A percentile compares a stretch with the other conserved stretches of the same genome.
Evolutionary conservation across 2,329 filamentous ascomycete genomes (phyloP).

Genomic region (Scedosporium aurantiacum): DNA sequence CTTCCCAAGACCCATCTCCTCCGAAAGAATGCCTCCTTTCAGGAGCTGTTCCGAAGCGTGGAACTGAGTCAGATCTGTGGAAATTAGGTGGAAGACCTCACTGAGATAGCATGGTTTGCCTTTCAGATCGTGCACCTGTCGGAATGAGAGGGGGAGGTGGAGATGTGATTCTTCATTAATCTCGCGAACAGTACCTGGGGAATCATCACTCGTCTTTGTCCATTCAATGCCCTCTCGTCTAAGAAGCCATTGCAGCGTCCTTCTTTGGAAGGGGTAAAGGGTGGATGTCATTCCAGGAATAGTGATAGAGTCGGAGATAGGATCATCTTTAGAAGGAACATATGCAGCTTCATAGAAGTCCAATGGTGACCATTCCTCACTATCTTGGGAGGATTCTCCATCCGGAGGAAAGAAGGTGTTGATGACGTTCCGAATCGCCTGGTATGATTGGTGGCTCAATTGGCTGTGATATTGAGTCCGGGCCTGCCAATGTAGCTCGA

Average conservation of each 20-base stretch:
- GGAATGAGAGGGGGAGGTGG: constrained; percentile 16
- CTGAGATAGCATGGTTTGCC: constrained; percentile 43
- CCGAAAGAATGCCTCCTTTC: constrained; percentile 57
- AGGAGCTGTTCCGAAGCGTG: constrained; percentile 27
- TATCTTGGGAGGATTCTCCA: constrained; percentile 14
- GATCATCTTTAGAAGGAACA: constrained; percentile 39
- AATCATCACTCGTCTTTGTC: constrained; percentile 14
- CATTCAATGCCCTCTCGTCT: constrained; percentile 51
- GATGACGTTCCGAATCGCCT: constrained; percentile 23
- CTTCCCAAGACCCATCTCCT: constrained; percentile 79
- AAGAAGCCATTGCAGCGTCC: constrained; percentile 61
- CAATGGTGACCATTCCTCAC: constrained; percentile 30
- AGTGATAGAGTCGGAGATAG: constrained; percentile 24
- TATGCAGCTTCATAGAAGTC: constrained; percentile 61
- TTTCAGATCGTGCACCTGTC: constrained; percentile 20
- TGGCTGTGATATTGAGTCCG: constrained; percentile 20
- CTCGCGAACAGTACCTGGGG: constrained; percentile 11
- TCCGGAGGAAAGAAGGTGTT: constrained; percentile 22
- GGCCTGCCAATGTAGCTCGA: constrained; percentile 32
- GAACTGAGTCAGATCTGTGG: constrained; percentile 36
- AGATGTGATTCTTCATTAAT: not conserved
- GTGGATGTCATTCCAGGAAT: constrained; percentile 34
- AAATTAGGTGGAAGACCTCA: constrained; percentile 49
- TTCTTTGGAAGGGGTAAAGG: constrained; percentile 62
- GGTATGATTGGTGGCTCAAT: constrained; percentile 14